Evolutionary conservation across 371 early-diverging fungal genomes (phyloP), one percentile per base, ranked within the genome.

Genomic region (Apophysomyces elegans): DNA sequence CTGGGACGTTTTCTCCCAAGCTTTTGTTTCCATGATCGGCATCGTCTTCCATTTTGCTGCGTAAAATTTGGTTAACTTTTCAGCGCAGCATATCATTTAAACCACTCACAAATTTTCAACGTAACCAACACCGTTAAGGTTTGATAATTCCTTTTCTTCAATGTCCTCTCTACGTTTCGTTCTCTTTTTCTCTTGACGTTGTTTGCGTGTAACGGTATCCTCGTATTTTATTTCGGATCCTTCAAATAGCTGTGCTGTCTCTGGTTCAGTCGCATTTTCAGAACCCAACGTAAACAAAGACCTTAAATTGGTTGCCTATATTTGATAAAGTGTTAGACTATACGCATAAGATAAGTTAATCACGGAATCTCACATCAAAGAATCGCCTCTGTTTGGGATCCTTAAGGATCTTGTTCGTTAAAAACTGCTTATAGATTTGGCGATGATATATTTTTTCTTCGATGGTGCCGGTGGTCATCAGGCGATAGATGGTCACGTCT

Each of bases 381-480:
- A 96, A 96, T 45, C 96, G 86, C 68, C 85, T 83, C 67, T 96
- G 95, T 57, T 91, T 89, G 4, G 99, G 98, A 59, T 98, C 96
- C 54, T 92, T 91, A 37, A 99, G 81, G 37, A 99, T 94, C 77
- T 96, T 96, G 86, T 96, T 94, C 18, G 97, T 91, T 70, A 99
- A 68, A 63, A 96, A 93, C 72, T 96, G 94, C 73, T 99, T 99
- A 79, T 96, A 98, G 38, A 99, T 95, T 76, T 99, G 98, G 13
- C 96, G 88, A 72, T 98, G 96, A 75, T 96, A 96, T 5, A 98
- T 96, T 77, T 98, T 99, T 76, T 98, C 98, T 71, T 99, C 99
- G 45, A 99, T 97, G 0, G 99, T 99, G 6, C 97, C 96, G 12
- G 91, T 88, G 14, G 96, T 95, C 91, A 99, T 95, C n/a, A 99